phyloP scores from a whole-genome alignment of 23 red algal species.

The Gracilaria gracilis region DNA sequence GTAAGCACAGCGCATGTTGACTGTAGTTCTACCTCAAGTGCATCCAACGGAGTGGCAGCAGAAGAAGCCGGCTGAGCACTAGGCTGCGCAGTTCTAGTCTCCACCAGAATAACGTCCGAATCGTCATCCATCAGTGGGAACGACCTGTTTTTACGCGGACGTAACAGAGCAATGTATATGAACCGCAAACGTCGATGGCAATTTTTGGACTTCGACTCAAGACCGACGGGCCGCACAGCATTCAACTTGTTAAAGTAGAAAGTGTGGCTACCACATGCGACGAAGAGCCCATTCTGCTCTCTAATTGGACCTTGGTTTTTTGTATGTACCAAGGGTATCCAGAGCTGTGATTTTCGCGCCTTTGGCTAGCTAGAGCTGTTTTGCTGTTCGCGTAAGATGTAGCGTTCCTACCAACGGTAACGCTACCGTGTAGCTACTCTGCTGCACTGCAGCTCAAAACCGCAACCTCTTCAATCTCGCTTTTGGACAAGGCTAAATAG shows the following conservation, averaged over 20 bases:
- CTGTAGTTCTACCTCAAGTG: slow-evolving; percentile 49
- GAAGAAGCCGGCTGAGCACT: background rate
- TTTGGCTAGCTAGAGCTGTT: too few species aligned
- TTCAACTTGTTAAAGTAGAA: too few species aligned
- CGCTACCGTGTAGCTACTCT: too few species aligned
- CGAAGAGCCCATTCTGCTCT: background rate
- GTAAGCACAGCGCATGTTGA: slow-evolving; percentile 32
- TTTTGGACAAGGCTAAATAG: too few species aligned
- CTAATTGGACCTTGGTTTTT: background rate
- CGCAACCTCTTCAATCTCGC: too few species aligned
- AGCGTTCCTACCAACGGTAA: too few species aligned
- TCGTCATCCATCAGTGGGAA: slow-evolving; percentile 3
- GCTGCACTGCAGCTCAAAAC: too few species aligned
- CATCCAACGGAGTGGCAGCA: slow-evolving; percentile 18
- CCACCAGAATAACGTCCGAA: slow-evolving; percentile 21
- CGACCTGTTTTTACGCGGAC: background rate
- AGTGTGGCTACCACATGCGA: too few species aligned
- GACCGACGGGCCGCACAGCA: too few species aligned
- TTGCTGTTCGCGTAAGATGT: too few species aligned
- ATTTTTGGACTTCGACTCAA: too few species aligned
- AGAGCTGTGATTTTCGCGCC: background rate
- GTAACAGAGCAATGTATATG: background rate
- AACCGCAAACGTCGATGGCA: background rate
- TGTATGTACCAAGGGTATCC: too few species aligned
- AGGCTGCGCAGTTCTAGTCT: background rate